These are phyloP conservation scores for Talaromyces verruculosus DNA, from an alignment of 2,329 filamentous ascomycete species.

Conservation along the genomic window DNA sequence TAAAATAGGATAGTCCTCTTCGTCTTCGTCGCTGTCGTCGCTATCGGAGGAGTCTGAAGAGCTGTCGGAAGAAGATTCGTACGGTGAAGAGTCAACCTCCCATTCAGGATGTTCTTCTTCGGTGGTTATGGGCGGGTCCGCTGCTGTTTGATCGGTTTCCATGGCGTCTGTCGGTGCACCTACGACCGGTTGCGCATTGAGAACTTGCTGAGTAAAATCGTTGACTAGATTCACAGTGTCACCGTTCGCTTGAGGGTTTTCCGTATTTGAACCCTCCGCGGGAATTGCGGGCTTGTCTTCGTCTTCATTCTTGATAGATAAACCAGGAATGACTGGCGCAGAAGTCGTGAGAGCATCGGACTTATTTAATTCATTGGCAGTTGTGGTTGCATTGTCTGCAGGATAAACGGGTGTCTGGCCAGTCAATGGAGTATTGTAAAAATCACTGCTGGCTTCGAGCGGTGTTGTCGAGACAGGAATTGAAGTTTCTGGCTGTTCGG, in stretches of 20 bases:
- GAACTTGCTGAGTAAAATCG: background rate
- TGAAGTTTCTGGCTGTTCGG: constrained; percentile 9
- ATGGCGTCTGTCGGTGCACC: constrained; percentile 4
- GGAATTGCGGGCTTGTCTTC: constrained; percentile 1
- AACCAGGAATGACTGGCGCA: constrained; percentile 36
- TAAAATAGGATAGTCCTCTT: constrained; percentile 67
- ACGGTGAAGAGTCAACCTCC: constrained; percentile 77
- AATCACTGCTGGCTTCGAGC: constrained; percentile 42
- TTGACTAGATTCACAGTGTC: background rate
- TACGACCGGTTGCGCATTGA: background rate
- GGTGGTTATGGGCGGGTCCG: constrained; percentile 38
- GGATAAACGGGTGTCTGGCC: constrained; percentile 31
- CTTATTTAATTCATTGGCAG: constrained; percentile 8
- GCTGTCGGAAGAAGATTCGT: constrained; percentile 63
- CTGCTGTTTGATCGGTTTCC: constrained; percentile 20
- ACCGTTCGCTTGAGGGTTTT: background rate
- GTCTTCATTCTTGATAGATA: constrained; percentile 30
- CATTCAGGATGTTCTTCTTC: constrained; percentile 69
- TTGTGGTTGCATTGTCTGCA: constrained; percentile 12
- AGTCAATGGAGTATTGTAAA: constrained; percentile 42
- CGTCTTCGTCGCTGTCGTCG: constrained; percentile 41
- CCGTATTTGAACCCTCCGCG: background rate
- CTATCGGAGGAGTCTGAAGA: constrained; percentile 65
- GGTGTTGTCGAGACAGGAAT: constrained; percentile 28
- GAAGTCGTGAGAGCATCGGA: constrained; percentile 24